Evolutionary conservation across 768 basidiomycete genomes (phyloP).

Genomic region (Clathrus columnatus): DNA sequence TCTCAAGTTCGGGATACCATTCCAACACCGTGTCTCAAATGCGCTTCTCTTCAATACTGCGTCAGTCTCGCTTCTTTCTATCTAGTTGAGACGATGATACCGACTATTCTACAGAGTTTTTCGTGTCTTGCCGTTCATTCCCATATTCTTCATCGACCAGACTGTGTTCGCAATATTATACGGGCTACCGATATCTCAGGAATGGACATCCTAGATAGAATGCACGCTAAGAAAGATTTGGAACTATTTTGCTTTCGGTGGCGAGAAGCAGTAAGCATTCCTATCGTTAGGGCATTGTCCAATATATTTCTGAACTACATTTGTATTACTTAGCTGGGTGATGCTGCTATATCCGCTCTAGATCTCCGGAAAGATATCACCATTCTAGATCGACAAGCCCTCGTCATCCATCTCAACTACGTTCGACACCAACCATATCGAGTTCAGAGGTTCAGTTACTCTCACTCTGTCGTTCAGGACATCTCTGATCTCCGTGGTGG

Average conservation of each 20-base stretch:
- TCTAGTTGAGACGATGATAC: background rate
- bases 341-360: slow-evolving; percentile 6
- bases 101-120: background rate
- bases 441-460: background rate
- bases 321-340: background rate
- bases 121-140: background rate
- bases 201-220: background rate
- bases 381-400: background rate
- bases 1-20: background rate
- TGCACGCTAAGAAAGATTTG: slow-evolving; percentile 1
- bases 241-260: background rate
- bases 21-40: background rate
- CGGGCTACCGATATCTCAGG: background rate
- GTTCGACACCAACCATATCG: background rate
- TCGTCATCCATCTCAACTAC: background rate
- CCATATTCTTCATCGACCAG: background rate
- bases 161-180: background rate
- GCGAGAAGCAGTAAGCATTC: slow-evolving; percentile 2
- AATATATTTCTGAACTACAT: background rate
- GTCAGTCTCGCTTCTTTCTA: background rate
- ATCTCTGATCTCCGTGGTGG: background rate
- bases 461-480: background rate
- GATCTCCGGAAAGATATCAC: background rate
- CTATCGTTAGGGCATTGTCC: background rate
- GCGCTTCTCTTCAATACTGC: background rate